A percentile compares a stretch with the other conserved stretches of the same genome.
Evolutionary conservation across 306 rosid species (phyloP).

Genomic region (Acacia confusa): DNA sequence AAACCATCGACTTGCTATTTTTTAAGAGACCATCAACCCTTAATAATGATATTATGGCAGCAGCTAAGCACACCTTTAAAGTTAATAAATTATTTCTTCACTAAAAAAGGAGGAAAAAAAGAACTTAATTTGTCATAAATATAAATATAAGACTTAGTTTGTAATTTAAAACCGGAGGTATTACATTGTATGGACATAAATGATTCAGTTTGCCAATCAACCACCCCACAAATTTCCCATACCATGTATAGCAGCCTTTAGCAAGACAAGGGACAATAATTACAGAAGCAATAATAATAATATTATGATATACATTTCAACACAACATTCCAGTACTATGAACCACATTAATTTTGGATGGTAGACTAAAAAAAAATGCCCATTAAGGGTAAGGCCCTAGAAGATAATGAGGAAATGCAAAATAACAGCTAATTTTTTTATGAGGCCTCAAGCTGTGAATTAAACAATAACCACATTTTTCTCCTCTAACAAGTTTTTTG

Average conservation of each 20-base stretch:
- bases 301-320: conserved; percentile 46
- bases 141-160: too few relatives aligned
- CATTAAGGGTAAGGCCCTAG: conserved; percentile 29
- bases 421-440: conserved; percentile 22
- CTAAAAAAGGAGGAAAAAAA: too few relatives aligned
- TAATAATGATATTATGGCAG: too few relatives aligned
- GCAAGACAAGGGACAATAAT: background rate
- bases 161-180: too few relatives aligned
- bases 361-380: conserved; percentile 5
- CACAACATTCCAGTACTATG: conserved; percentile 31
- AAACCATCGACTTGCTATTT: too few relatives aligned
- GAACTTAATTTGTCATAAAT: too few relatives aligned
- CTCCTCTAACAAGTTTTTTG: background rate
- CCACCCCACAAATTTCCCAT: conserved; percentile 5
- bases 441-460: conserved; percentile 29
- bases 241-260: background rate
- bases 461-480: background rate
- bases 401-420: conserved; percentile 33
- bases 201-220: background rate
- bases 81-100: too few relatives aligned
- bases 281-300: too few relatives aligned
- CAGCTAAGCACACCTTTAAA: too few relatives aligned
- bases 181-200: too few relatives aligned
- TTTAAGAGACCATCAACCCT: too few relatives aligned
- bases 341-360: conserved; percentile 31